Base-by-base conservation (phyloP, 345 rosid species). In the Bretschneidera sinensis region DNA sequence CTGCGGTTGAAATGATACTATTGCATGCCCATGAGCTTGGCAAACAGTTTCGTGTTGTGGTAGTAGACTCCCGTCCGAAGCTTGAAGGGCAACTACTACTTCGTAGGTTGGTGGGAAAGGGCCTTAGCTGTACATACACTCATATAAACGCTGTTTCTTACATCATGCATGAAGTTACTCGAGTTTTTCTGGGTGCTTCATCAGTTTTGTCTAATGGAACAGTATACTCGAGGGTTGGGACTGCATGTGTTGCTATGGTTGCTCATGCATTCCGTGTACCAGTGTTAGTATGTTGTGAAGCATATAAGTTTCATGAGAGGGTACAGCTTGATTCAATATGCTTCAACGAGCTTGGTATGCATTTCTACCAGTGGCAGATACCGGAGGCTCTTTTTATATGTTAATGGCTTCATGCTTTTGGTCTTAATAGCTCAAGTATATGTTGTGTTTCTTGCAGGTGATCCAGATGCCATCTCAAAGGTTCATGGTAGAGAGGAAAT, bases 121-220 rank as follows among this genome's bases (percentile, higher is more conserved):
- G 99, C 43, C 73, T 94, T 48, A 75, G 55, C 70, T 85, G 97
- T 76, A 86, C 95, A 62, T 94, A 94, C 75, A 82, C 89, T 54
- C 88, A 94, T 60, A 80, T 94, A 70, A 94, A 90, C 63, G 96
- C 99, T 24, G 72, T 90, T 66, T 90, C 99, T 31, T 94, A 88
- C 64, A 79, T 90, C 74, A 90, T 94, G 90, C 95, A 88, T 71
- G 99, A 94, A 79, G 97, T 83, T 65, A 87, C 95, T 63, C 77
- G 81, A 67, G 99, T 94, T 62, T 86, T 94, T 79, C 60, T 94
- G 71, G 99, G 97, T 17, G 97, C 99, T 18, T 85, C 95, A 17
- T 89, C 99, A 6, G 88, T 94, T 69, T 77, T 94, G 79, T 90
- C 95, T n/a, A 94, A 90, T 73, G 97, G 97, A 64, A 90, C 99